These are phyloP conservation scores for Solanum appendiculatum DNA, from an alignment of 257 asterid genomes.

Conservation along the genomic window DNA sequence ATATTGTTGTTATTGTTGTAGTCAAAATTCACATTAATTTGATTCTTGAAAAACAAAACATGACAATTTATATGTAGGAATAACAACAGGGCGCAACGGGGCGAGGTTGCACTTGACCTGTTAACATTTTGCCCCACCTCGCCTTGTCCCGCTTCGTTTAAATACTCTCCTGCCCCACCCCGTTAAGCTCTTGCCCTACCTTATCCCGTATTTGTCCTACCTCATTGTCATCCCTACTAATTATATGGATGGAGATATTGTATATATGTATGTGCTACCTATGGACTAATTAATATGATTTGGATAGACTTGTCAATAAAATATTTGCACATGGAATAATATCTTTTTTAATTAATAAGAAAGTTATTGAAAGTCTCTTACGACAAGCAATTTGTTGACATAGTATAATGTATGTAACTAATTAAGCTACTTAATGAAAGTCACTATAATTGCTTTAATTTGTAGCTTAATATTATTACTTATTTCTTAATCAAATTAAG, in stretches of 20 bases:
- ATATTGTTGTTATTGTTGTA: too few relatives aligned
- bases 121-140: too few relatives aligned
- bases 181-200: rapidly evolving
- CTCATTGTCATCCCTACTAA: not conserved
- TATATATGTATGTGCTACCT: not conserved
- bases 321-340: not conserved
- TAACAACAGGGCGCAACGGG: not conserved
- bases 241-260: not conserved
- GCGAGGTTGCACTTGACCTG: not conserved
- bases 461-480: not conserved
- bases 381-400: not conserved
- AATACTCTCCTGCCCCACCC: too few relatives aligned
- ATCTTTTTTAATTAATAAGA: not conserved
- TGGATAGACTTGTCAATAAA: not conserved
- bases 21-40: too few relatives aligned
- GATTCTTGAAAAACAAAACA: too few relatives aligned
- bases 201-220: too few relatives aligned
- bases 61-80: not conserved
- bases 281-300: not conserved
- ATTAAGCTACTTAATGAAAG: not conserved
- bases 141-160: rapidly evolving
- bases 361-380: not conserved
- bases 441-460: not conserved
- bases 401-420: not conserved
- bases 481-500: not conserved